Conservation (phyloP, 768 basidiomycete genomes). For the Rhodotorula paludigena region DNA sequence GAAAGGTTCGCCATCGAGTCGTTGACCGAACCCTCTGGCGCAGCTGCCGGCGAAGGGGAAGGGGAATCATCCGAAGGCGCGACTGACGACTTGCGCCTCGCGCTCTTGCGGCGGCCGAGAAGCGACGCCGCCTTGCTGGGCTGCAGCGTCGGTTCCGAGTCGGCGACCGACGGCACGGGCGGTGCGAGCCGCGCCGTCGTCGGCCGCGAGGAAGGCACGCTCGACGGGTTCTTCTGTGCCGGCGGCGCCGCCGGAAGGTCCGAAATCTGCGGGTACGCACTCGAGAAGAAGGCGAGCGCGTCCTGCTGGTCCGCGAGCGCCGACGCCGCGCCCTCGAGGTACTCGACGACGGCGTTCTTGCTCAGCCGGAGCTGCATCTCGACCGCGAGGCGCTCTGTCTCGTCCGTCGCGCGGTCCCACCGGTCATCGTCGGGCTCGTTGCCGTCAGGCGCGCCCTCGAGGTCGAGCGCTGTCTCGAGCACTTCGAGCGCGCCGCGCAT, state of each 20-base stretch:
- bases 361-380: constrained; percentile 82
- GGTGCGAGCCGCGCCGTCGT: not conserved
- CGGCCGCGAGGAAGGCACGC: not conserved
- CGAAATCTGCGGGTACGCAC: not conserved
- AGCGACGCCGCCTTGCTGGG: not conserved
- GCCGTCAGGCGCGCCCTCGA: not conserved
- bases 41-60: constrained; percentile 49
- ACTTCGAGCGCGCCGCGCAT: constrained; percentile 73
- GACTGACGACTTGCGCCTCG: not conserved
- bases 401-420: constrained; percentile 15
- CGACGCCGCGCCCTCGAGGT: constrained; percentile 75
- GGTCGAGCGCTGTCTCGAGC: constrained; percentile 64
- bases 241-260: not conserved
- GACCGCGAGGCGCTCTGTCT: constrained; percentile 58
- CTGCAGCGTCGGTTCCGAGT: too few species aligned
- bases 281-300: constrained; percentile 65
- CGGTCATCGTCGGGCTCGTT: not conserved
- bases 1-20: constrained; percentile 17
- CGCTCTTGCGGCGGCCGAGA: not conserved
- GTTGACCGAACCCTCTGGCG: constrained; percentile 40
- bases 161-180: not conserved
- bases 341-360: constrained; percentile 71
- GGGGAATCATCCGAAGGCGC: not conserved
- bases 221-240: not conserved
- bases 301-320: constrained; percentile 77